Base-by-base conservation (phyloP, 768 basidiomycete genomes). In the Agrocybe chaxingu region DNA sequence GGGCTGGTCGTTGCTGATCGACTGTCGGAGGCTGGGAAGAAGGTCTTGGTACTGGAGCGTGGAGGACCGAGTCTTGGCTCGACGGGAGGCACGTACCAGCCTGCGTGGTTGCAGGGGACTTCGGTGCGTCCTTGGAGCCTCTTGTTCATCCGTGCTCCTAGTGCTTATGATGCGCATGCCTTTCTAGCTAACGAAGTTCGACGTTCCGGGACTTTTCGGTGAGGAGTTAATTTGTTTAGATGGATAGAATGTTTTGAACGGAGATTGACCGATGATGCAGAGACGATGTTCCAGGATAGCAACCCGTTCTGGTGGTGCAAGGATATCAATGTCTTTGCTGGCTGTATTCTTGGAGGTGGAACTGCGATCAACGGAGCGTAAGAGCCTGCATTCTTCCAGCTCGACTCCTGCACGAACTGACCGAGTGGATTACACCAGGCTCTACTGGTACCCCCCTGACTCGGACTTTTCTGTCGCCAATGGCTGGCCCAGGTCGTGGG, bases 281-380 rank as follows among this genome's bases (percentile, higher is more conserved):
- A 85, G 66, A 77, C 79, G 37, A 78, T 84, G 79, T 85, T 85
- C 67, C 70, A 74, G 11, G 80, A 82, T 48, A 59, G 68, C 36
- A 74, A 81, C 55, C 68, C 72, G 1, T 84, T 72, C 66, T 85
- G 78, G 76, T 85, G 80, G 80, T 85, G 82, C 67, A 82, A 80
- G 64, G 83, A 84, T 62, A 67, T 82, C 51, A 81, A 70, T 19
- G 75, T 78, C 19, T 85, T 83, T 62, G 84, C 82, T 18, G 84
- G 82, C 31, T 85, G 84, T 61, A 61, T 84, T 31, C 60, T 84
- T 13, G 84, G 84, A 50, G 84, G 84, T 13, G 84, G 82, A 34
- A 80, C 79, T 4, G 72, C 82, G 2, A 71, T 85, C 57, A 84
- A 85, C 62, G 84, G 81, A 65, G 81, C 77, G 80, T 81, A 56